These are phyloP conservation scores for Kwoniella shandongensis DNA, from an alignment of 768 basidiomycete genomes.

Conservation along the genomic window DNA sequence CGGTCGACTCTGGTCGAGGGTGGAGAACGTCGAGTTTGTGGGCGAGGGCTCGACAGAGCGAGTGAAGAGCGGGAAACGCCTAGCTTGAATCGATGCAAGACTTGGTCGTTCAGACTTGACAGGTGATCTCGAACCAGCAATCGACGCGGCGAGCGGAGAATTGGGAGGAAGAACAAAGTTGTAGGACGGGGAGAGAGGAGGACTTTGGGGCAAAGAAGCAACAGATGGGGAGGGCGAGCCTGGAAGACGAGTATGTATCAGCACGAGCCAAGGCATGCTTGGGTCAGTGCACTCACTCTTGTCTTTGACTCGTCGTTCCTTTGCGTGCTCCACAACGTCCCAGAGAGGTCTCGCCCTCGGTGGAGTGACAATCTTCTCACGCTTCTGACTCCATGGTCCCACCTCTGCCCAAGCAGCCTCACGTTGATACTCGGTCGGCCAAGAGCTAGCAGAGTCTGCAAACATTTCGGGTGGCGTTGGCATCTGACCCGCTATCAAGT, in stretches of 20 bases:
- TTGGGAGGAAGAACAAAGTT: constrained; percentile 42
- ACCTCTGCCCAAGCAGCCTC: constrained; percentile 8
- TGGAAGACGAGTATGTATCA: background rate
- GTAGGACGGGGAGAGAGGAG: constrained; percentile 37
- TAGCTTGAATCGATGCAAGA: constrained; percentile 5
- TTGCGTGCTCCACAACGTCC: constrained; percentile 37
- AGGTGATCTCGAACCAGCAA: constrained; percentile 22
- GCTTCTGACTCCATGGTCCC: constrained; percentile 3
- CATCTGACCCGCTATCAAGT: constrained; percentile 8
- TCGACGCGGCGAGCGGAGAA: constrained; percentile 37
- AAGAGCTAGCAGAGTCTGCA: background rate
- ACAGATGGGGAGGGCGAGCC: constrained; percentile 12
- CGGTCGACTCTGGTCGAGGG: constrained; percentile 37
- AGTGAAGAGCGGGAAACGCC: constrained; percentile 27
- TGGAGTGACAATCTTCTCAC: background rate
- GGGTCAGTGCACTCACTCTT: constrained; percentile 16
- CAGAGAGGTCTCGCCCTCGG: constrained; percentile 24
- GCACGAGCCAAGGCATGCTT: background rate
- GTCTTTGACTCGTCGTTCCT: constrained; percentile 21
- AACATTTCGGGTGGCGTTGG: constrained; percentile 15
- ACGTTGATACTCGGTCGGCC: background rate
- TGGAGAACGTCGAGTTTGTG: constrained; percentile 35
- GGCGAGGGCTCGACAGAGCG: constrained; percentile 45
- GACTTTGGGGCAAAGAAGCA: constrained; percentile 28
- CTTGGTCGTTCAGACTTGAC: background rate